Evolutionary conservation across 2,329 filamentous ascomycete genomes (phyloP).

Genomic region (Fusarium sp.): DNA sequence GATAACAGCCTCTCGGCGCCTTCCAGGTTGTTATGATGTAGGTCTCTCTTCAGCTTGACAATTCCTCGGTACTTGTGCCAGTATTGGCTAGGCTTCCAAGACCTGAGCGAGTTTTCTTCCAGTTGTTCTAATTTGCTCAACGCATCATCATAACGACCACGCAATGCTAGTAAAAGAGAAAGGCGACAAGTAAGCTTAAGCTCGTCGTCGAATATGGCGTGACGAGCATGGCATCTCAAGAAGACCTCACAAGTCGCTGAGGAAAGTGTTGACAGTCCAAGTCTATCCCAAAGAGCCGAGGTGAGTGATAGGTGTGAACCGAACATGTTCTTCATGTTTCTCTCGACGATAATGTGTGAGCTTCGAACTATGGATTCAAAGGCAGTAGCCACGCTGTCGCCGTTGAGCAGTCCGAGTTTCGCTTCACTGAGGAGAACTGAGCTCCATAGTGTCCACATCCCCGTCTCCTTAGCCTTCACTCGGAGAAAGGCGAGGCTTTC

Average conservation of each 20-base stretch:
- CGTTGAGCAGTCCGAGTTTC: slow-evolving; percentile 79
- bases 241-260: slow-evolving; percentile 77
- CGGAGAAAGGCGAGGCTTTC: slow-evolving; percentile 88
- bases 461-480: slow-evolving; percentile 84
- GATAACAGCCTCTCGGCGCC: slow-evolving; percentile 62
- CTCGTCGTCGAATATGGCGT: slow-evolving; percentile 76
- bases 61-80: slow-evolving; percentile 75
- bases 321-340: slow-evolving; percentile 77
- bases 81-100: slow-evolving; percentile 82
- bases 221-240: slow-evolving; percentile 73
- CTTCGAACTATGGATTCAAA: slow-evolving; percentile 85
- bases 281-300: slow-evolving; percentile 78
- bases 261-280: slow-evolving; percentile 71
- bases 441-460: slow-evolving; percentile 86
- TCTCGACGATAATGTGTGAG: slow-evolving; percentile 82
- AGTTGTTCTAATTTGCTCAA: slow-evolving; percentile 58
- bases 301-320: slow-evolving; percentile 79
- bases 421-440: slow-evolving; percentile 88
- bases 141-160: slow-evolving; percentile 78
- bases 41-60: slow-evolving; percentile 71
- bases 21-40: slow-evolving; percentile 66
- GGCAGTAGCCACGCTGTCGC: slow-evolving; percentile 70
- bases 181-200: slow-evolving; percentile 79
- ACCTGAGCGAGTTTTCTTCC: slow-evolving; percentile 70
- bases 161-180: slow-evolving; percentile 69